Conservation (phyloP, 768 basidiomycete genomes). For the Termitomyces sp. region DNA sequence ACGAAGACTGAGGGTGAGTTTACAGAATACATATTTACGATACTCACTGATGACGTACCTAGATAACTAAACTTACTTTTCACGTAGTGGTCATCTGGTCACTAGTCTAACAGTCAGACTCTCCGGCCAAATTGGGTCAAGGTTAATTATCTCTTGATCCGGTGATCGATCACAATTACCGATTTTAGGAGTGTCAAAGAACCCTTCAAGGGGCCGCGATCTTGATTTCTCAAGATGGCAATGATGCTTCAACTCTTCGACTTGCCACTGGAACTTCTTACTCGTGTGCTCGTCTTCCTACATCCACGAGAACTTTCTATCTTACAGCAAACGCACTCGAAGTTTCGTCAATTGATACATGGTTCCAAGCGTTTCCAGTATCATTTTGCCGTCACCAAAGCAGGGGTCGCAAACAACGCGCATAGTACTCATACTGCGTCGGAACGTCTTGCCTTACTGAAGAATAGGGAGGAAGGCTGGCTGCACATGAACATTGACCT, state of each 20-base stretch:
- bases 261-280: constrained; percentile 26
- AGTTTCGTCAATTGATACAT: constrained; percentile 20
- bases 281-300: constrained; percentile 22
- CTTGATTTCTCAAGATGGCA: too few species aligned
- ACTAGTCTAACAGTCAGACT: too few species aligned
- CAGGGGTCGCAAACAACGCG: constrained; percentile 25
- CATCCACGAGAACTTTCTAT: constrained; percentile 17
- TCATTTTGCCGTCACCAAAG: constrained; percentile 17
- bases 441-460: constrained; percentile 22
- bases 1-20: too few species aligned
- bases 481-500: constrained; percentile 18
- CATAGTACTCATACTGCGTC: not conserved
- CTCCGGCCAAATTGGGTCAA: too few species aligned
- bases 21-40: too few species aligned
- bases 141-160: too few species aligned
- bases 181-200: too few species aligned
- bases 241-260: constrained; percentile 12
- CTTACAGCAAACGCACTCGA: constrained; percentile 16
- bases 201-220: too few species aligned
- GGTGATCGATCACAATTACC: too few species aligned
- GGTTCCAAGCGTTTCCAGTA: constrained; percentile 27
- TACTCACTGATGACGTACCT: too few species aligned
- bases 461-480: constrained; percentile 26
- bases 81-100: too few species aligned
- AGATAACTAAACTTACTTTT: too few species aligned